A percentile compares a stretch with the other conserved stretches of the same genome.
These are phyloP conservation scores for Penicillium thymicola DNA, from an alignment of 2,329 filamentous ascomycete genomes.

Conservation along the genomic window DNA sequence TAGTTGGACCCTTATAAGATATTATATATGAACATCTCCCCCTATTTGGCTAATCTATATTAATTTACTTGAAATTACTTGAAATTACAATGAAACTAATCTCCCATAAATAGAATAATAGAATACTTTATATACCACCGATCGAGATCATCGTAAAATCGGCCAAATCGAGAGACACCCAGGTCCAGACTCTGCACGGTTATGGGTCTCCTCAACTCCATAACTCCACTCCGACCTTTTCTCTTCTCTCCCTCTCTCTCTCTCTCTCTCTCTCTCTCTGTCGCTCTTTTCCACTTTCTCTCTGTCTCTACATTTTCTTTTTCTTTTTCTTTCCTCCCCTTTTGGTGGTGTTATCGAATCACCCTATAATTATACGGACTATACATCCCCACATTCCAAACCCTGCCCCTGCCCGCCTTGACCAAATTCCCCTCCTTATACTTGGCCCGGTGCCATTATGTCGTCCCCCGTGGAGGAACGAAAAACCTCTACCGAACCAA, in stretches of 20 bases:
- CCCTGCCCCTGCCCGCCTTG: neutral
- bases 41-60: neutral
- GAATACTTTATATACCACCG: neutral
- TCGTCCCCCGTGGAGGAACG: conserved; percentile 34
- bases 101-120: neutral
- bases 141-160: neutral
- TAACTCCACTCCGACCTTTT: conserved; percentile 9
- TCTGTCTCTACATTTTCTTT: neutral
- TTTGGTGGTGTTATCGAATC: neutral
- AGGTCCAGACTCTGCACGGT: conserved; percentile 2
- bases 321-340: neutral
- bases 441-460: conserved; percentile 36
- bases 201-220: neutral
- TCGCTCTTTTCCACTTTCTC: neutral
- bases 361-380: neutral
- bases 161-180: neutral
- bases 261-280: neutral
- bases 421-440: conserved; percentile 9
- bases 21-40: too few species aligned
- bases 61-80: neutral
- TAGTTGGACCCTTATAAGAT: too few species aligned
- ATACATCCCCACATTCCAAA: neutral
- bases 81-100: neutral
- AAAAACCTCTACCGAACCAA: conserved; percentile 26
- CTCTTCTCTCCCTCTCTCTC: neutral